Evolutionary conservation across 2,329 filamentous ascomycete genomes (phyloP), one percentile per base, ranked within the genome.

Genomic region (Ceratocystis harringtonii): DNA sequence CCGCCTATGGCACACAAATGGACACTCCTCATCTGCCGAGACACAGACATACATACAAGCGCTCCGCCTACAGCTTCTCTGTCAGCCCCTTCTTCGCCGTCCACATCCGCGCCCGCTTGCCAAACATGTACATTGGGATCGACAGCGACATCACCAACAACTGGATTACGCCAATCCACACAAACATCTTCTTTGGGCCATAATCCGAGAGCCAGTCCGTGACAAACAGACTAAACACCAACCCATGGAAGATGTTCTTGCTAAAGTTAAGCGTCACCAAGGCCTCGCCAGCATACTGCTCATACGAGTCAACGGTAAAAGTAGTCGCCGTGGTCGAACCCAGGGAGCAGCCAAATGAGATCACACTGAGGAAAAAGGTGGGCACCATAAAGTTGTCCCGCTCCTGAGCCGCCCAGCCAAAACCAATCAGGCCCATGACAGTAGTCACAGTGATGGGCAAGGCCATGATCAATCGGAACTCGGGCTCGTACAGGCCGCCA

Each of bases 41-140:
- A 3, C 32, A 41, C 36, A 41, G 36, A 3, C 7, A 50, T 5
- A 15, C 17, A 30, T 28, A 6, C 43, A 15, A 22, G 12, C 19
- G 22, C 10, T 10, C 28, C 17, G 10, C 52, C 17, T 70, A 78
- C 65, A 78, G 87, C 72, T 84, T 89, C 81, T 95, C 90, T 87
- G 95, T 92, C 69, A 95, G 77, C 70, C 89, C 90, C 80, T 81
- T 89, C 68, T 89, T 79, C 10, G 92, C 89, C 0, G 92, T 97
- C 92, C 92, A 96, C 90, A 96, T 95, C 19, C 92, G 80, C 17
- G 87, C 85, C 65, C 91, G 78, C 79, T 97, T 97, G 19, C 92
- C 92, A 72, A 84, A 96, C 22, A 97, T 89, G 73, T 94, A 97
- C 88, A 97, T 90, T 0, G 92, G 92, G 65, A 96, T 86, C 0